A percentile compares a stretch with the other conserved stretches of the same genome.
Conservation (phyloP, 331 rosid genomes). For the Malus hybrid region DNA sequence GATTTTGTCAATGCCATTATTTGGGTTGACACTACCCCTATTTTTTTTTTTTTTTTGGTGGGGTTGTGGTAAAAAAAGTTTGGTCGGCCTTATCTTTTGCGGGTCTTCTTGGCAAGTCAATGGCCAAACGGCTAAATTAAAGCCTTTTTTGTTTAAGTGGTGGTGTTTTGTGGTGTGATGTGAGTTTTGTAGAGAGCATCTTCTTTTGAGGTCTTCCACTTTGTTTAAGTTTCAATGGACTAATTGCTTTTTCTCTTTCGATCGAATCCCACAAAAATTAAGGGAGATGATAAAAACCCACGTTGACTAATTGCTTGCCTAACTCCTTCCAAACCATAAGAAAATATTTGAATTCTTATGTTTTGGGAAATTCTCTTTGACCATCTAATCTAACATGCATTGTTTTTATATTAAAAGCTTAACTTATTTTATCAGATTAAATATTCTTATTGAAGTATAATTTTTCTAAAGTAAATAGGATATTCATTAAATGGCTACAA, state of each 20-base stretch:
- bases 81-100: neutral
- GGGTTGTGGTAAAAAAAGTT: neutral
- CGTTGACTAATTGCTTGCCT: neutral
- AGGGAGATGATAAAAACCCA: neutral
- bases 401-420: neutral
- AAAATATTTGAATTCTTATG: neutral
- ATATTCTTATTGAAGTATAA: no score
- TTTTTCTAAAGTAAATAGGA: no score
- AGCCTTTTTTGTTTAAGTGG: neutral
- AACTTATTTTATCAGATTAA: no score
- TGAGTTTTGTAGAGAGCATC: conserved; percentile 2
- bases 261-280: neutral
- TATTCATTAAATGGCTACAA: no score
- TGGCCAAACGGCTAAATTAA: neutral
- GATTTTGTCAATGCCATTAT: neutral
- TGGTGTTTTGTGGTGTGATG: conserved; percentile 5
- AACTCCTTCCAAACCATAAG: neutral
- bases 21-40: neutral
- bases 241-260: neutral
- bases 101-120: conserved; percentile 1
- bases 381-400: neutral
- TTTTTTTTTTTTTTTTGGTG: neutral
- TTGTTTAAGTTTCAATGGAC: neutral
- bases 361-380: neutral
- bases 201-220: conserved; percentile 6